phyloP scores from a whole-genome alignment of 2,329 filamentous ascomycete species.

The Cladosporium sp. region DNA sequence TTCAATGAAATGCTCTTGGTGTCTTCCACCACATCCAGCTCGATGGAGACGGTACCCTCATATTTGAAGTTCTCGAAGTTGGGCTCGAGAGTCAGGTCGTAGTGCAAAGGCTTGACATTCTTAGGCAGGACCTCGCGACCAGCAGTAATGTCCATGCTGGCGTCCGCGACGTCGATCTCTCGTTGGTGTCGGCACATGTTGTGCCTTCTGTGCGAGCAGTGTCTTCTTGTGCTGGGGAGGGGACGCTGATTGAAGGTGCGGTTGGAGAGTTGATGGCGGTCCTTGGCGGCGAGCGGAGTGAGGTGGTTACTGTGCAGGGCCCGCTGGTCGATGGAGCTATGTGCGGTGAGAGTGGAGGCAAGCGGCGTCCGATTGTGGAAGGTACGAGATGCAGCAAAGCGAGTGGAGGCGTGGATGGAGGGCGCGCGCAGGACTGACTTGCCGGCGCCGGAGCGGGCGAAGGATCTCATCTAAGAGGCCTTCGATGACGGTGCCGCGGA shows the following conservation, averaged over 20 bases:
- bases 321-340: conserved; percentile 5
- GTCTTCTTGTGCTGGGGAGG: conserved; percentile 35
- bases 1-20: conserved; percentile 83
- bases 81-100: conserved; percentile 86
- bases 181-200: conserved; percentile 66
- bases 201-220: conserved; percentile 69
- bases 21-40: conserved; percentile 82
- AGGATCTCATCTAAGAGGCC: conserved; percentile 12
- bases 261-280: neutral
- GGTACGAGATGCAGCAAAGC: neutral
- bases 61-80: conserved; percentile 86
- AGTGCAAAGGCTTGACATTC: conserved; percentile 89
- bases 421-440: conserved; percentile 1
- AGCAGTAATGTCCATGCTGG: conserved; percentile 57
- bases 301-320: neutral
- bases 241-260: neutral
- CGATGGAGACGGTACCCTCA: conserved; percentile 77
- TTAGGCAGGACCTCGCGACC: conserved; percentile 81
- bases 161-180: conserved; percentile 51
- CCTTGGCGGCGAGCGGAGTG: conserved; percentile 5
- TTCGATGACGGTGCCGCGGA: neutral
- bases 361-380: conserved; percentile 8
- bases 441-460: conserved; percentile 1
- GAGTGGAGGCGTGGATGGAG: neutral
- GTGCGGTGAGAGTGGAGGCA: conserved; percentile 7